These are phyloP conservation scores for Colletotrichum chlorophyti DNA, from an alignment of 2,329 filamentous ascomycete genomes.

Conservation along the genomic window DNA sequence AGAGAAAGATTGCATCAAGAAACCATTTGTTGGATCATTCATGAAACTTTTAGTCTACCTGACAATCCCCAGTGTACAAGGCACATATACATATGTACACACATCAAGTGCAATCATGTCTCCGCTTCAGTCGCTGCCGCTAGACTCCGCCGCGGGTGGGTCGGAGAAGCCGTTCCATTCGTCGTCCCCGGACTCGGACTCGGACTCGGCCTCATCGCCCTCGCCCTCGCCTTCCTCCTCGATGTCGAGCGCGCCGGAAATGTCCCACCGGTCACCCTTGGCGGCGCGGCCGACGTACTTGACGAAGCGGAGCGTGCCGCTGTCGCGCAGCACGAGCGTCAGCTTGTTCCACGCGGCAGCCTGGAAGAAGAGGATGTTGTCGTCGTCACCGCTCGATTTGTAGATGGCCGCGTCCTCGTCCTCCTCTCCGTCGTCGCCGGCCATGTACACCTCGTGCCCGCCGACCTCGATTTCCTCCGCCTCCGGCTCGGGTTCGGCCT, in stretches of 20 bases:
- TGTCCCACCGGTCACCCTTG: conserved; percentile 90
- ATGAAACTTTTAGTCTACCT: too few relatives aligned
- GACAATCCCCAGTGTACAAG: too few relatives aligned
- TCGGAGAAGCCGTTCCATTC: conserved; percentile 66
- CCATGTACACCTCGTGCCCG: conserved; percentile 93
- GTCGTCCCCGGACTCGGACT: conserved; percentile 50
- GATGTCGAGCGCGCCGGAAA: conserved; percentile 80
- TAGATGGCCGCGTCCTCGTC: conserved; percentile 81
- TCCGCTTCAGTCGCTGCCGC: conserved; percentile 43
- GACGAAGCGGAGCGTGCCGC: conserved; percentile 87
- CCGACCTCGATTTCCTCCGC: conserved; percentile 56
- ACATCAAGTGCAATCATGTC: too few relatives aligned
- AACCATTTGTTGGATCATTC: too few relatives aligned
- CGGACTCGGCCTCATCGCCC: conserved; percentile 41
- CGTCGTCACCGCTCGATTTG: conserved; percentile 78
- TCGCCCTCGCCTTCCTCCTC: conserved; percentile 58
- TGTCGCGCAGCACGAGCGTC: conserved; percentile 87
- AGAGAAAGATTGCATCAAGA: too few relatives aligned
- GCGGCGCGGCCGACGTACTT: conserved; percentile 91
- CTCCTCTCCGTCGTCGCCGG: conserved; percentile 75
- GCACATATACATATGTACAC: too few relatives aligned
- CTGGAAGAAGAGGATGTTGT: conserved; percentile 71
- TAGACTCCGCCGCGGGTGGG: conserved; percentile 27
- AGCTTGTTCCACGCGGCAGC: conserved; percentile 84
- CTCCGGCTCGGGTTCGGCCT: conserved; percentile 34